phyloP scores from a whole-genome alignment of 129 eudicot species.

The Pittosporum tobira region DNA sequence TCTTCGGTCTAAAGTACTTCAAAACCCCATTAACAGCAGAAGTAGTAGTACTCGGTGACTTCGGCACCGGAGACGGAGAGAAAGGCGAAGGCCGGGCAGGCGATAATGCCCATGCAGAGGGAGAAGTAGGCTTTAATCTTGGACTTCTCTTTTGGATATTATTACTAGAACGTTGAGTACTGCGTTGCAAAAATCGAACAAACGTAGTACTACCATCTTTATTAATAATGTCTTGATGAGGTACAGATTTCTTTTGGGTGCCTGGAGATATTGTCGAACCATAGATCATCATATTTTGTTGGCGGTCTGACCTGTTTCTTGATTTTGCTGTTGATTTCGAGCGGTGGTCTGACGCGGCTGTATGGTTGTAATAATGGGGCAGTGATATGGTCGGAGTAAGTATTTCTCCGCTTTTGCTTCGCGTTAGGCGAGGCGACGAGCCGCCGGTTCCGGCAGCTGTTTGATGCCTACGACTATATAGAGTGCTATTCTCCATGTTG shows the following conservation, averaged over 20 bases:
- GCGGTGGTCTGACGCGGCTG: neutral
- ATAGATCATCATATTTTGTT: neutral
- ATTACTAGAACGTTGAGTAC: conserved; percentile 8
- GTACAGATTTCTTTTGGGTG: conserved; percentile 4
- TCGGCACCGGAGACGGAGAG: conserved; percentile 24
- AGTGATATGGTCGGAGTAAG: neutral
- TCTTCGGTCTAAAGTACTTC: conserved; percentile 59
- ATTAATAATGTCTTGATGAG: neutral
- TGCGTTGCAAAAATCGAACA: conserved; percentile 19
- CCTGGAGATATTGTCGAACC: neutral
- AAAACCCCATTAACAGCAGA: conserved; percentile 47
- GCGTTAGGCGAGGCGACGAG: conserved; percentile 15
- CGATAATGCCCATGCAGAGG: conserved; percentile 77
- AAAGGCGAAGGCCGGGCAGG: conserved; percentile 35
- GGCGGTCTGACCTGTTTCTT: neutral
- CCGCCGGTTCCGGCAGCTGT: neutral
- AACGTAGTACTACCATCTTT: conserved; percentile 16
- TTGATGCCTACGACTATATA: conserved; percentile 8
- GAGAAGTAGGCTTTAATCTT: conserved; percentile 42
- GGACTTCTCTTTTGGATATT: conserved; percentile 16
- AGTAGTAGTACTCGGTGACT: conserved; percentile 33
- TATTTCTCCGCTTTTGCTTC: conserved; percentile 21
- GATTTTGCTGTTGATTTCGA: conserved; percentile 15
- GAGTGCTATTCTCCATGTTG: neutral
- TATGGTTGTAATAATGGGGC: neutral